A percentile compares a stretch with the other conserved stretches of the same genome.
phyloP scores from a whole-genome alignment of 768 basidiomycete species.

The Podaxis mareebaensis region DNA sequence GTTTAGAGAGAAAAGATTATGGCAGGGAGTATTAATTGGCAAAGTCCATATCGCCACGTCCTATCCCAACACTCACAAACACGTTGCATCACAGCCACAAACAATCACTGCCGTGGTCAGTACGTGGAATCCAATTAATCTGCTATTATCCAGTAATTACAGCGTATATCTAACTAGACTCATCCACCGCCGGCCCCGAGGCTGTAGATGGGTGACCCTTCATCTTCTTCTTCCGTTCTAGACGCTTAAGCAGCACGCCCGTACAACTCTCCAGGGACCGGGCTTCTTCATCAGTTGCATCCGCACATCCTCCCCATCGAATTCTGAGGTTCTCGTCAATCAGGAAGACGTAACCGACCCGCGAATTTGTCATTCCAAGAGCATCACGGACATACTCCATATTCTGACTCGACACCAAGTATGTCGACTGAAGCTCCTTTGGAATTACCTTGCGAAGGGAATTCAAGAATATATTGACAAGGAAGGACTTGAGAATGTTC shows the following conservation, averaged over 20 bases:
- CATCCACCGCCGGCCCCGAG: neutral
- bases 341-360: conserved; percentile 90
- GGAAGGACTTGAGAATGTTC: conserved; percentile 88
- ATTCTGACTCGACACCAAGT: conserved; percentile 80
- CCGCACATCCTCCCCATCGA: conserved; percentile 91
- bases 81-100: conserved; percentile 28
- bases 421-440: conserved; percentile 60
- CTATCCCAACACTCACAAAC: conserved; percentile 26
- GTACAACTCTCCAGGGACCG: conserved; percentile 68
- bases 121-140: conserved; percentile 1
- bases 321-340: conserved; percentile 84
- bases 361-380: conserved; percentile 85
- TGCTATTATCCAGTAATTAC: neutral
- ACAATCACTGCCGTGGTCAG: conserved; percentile 7
- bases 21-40: conserved; percentile 8
- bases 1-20: conserved; percentile 21
- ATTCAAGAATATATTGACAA: conserved; percentile 82
- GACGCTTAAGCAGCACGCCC: conserved; percentile 64
- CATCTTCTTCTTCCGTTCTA: conserved; percentile 27
- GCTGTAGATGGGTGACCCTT: conserved; percentile 2
- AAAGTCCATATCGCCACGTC: conserved; percentile 30
- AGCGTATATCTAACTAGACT: neutral
- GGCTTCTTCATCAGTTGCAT: conserved; percentile 75
- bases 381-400: conserved; percentile 85
- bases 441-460: conserved; percentile 72